A percentile compares a stretch with the other conserved stretches of the same genome.
Conservation (phyloP, 163 green algal genomes). For the Scenedesmus sp. region DNA sequence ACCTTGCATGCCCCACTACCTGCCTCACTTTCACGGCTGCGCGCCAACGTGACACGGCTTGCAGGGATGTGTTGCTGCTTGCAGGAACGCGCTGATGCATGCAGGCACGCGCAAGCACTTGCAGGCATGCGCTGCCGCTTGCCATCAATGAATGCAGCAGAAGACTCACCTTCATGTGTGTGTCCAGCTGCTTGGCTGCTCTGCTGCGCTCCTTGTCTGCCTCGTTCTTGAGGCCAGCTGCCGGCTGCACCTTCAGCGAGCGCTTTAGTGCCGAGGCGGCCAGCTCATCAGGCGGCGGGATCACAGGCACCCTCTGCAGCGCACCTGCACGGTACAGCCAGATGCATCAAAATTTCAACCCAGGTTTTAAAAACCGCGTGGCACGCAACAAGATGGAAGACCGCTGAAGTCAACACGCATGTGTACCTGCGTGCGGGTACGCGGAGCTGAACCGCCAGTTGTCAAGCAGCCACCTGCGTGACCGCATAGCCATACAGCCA, state of each 20-base stretch:
- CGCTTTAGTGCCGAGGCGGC: slow-evolving; percentile 77
- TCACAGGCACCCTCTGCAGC: slow-evolving; percentile 78
- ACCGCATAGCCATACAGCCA: no score
- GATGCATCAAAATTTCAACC: no score
- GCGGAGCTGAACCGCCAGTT: no score
- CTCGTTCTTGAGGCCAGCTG: slow-evolving; percentile 78
- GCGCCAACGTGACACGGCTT: no score
- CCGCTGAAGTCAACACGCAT: no score
- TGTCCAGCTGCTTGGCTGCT: slow-evolving; percentile 87
- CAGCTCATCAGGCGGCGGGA: slow-evolving; percentile 75
- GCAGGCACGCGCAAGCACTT: neutral
- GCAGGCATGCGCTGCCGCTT: neutral
- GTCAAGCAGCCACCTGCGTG: no score
- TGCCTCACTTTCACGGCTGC: no score
- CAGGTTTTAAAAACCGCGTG: no score
- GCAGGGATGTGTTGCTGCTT: neutral
- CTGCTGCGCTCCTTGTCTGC: slow-evolving; percentile 78
- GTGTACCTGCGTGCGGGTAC: no score
- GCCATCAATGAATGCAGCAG: neutral
- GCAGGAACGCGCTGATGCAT: neutral
- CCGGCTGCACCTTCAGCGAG: slow-evolving; percentile 57
- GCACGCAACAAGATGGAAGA: no score
- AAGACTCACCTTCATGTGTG: slow-evolving; percentile 82
- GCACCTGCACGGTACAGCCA: slow-evolving; percentile 52
- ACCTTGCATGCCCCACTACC: no score